phyloP scores from a whole-genome alignment of 148 eudicot genomes.

The Cornus controversa region DNA sequence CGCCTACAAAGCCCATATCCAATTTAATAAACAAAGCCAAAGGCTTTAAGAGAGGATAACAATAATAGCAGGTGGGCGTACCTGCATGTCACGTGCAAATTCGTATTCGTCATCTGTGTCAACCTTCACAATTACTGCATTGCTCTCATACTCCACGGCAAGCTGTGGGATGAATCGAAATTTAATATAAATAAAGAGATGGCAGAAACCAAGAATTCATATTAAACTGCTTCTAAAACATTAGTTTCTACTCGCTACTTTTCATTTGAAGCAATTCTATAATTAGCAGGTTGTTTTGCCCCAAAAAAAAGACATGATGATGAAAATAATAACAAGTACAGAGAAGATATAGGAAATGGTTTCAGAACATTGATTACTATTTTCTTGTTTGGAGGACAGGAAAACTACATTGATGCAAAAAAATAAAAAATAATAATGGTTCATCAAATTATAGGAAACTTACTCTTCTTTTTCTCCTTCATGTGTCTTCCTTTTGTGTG shows the following conservation, averaged over 20 bases:
- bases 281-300: neutral
- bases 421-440: no score
- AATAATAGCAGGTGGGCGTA: conserved; percentile 20
- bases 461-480: no score
- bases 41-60: neutral
- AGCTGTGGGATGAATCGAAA: conserved; percentile 47
- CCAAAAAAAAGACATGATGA: no score
- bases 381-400: neutral
- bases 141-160: conserved; percentile 88
- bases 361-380: neutral
- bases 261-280: neutral
- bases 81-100: conserved; percentile 98
- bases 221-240: neutral
- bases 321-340: neutral
- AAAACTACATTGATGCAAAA: neutral
- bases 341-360: neutral
- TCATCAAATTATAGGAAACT: no score
- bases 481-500: no score
- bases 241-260: neutral
- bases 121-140: conserved; percentile 77
- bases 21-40: neutral
- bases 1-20: neutral
- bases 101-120: conserved; percentile 97
- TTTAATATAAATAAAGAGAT: conserved; percentile 4
- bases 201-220: conserved; percentile 7